Base-by-base conservation (phyloP, 306 rosid species). In the Phaseolus lunatus region DNA sequence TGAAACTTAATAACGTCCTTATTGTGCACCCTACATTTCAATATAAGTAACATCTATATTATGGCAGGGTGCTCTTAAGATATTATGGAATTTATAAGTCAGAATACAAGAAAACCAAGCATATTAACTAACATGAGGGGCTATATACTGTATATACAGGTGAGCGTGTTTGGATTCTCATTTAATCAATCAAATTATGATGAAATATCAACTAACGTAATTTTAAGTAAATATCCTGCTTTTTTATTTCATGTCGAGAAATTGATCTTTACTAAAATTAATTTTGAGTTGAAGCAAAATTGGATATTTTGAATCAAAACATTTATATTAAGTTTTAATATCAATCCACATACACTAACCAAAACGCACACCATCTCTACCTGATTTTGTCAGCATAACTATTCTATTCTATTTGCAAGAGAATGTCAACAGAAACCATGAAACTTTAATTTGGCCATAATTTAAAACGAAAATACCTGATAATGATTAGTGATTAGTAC, bases 401-500 rank as follows among this genome's bases (percentile, higher is more conserved):
- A 2, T 18, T 23, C 61, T 49, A 2, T 18, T 23, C 41, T 9
- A 44, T 19, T 33, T 56, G 45, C 64, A 69, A 70, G 29, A 69
- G 27, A 63, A 20, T 70, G 64, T 53, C 23, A 14, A 47, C 63
- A 61, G 5, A 35, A 26, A 77, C 49, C 72, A 61, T 9, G 24
- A 72, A 56, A 64, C 16, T 58, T 59, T 7, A 27, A 59, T 27
- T 15, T 15, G 67, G 41, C 47, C 67, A 67, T 20, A 67, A 19
- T 33, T 72, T 57, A 19, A 57, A 19, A 29, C 41, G 16, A 41
- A 82, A 66, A 64, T 50, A 76, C 58, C 52, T 3, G 23, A 14
- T 9, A 27, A 77, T 24, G 33, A 77, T 37, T 27, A 77, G 81
- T 67, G 57, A 63, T 31, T 39, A 18, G 23, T 7, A 16, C 12